These are phyloP conservation scores for Alternaria infectoria DNA, from an alignment of 2,329 filamentous ascomycete species.

Conservation along the genomic window DNA sequence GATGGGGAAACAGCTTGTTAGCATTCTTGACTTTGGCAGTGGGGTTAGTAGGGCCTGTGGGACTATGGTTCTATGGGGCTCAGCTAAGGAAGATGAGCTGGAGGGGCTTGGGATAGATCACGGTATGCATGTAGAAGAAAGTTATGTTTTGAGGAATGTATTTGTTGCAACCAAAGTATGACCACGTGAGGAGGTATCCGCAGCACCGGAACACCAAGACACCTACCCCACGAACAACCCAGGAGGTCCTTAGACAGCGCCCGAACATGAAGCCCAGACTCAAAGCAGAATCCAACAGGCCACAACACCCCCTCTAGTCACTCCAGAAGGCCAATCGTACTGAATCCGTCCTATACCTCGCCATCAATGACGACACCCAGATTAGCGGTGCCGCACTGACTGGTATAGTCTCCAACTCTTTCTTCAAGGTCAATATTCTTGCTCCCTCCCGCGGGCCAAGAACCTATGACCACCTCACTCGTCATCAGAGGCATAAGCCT, in stretches of 20 bases:
- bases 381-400: not conserved
- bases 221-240: not conserved
- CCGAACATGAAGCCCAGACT: not conserved
- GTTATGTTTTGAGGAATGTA: not conserved
- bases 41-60: slow-evolving; percentile 57
- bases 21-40: slow-evolving; percentile 58
- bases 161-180: not conserved
- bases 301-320: not conserved
- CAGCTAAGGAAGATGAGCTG: slow-evolving; percentile 35
- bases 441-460: not conserved
- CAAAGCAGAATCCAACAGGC: not conserved
- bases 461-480: not conserved
- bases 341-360: not conserved
- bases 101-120: slow-evolving; percentile 10
- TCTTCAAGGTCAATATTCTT: not conserved
- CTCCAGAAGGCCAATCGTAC: not conserved
- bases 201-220: not conserved
- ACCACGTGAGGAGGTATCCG: not conserved
- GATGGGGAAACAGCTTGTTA: slow-evolving; percentile 64
- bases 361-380: not conserved
- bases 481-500: not conserved
- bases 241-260: not conserved
- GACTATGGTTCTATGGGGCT: slow-evolving; percentile 51
- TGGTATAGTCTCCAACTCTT: not conserved
- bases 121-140: not conserved